A percentile compares a stretch with the other conserved stretches of the same genome.
Evolutionary conservation across 2,329 filamentous ascomycete genomes (phyloP).

Genomic region (Aspergillus glaucus): DNA sequence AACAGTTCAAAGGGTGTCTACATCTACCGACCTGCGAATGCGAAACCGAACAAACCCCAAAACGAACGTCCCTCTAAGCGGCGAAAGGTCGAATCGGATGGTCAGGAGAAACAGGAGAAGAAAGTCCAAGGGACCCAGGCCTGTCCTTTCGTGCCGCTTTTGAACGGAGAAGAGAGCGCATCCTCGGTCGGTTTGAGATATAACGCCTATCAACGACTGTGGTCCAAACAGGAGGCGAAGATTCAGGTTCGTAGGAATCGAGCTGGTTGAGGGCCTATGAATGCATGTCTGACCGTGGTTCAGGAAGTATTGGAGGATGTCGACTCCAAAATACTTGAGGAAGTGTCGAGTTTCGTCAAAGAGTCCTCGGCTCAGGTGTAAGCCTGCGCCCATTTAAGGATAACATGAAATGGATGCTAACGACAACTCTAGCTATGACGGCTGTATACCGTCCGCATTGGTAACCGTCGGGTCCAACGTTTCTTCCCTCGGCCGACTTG

Average conservation of each 20-base stretch:
- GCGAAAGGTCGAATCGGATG: constrained; percentile 44
- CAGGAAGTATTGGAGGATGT: constrained; percentile 33
- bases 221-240: constrained; percentile 33
- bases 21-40: constrained; percentile 51
- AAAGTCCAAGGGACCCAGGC: constrained; percentile 6
- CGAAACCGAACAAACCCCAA: constrained; percentile 31
- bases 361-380: constrained; percentile 31
- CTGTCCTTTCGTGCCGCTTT: constrained; percentile 32
- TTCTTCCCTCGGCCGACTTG: constrained; percentile 33
- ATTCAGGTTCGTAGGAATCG: constrained; percentile 27
- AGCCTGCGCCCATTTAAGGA: constrained; percentile 7
- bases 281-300: constrained; percentile 6
- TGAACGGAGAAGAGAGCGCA: constrained; percentile 32
- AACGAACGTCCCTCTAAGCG: constrained; percentile 50
- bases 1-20: constrained; percentile 50
- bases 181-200: constrained; percentile 30
- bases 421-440: constrained; percentile 25
- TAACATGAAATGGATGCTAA: neutral
- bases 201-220: constrained; percentile 32
- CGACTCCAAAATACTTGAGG: constrained; percentile 33
- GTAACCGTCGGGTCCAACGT: constrained; percentile 41
- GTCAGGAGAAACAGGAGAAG: constrained; percentile 20
- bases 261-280: neutral
- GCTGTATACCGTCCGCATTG: constrained; percentile 37
- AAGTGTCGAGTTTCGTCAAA: constrained; percentile 33